Percentiles rank a stretch among this genome's conserved stretches.
Conservation (phyloP, 805 yeast species). For the Hanseniaspora guilliermondii region DNA sequence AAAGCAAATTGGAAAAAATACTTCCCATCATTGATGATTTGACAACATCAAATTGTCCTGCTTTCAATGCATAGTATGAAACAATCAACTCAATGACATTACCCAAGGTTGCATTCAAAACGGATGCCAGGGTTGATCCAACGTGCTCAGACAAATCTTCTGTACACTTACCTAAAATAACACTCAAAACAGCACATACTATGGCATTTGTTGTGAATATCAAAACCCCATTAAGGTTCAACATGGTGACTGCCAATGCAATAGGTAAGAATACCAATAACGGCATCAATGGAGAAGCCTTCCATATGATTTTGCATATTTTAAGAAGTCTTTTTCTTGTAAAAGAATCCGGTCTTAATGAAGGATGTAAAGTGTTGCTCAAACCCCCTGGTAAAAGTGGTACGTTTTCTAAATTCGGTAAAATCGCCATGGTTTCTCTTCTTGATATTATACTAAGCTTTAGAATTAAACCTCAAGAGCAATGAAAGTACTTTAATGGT, state of each 20-base stretch:
- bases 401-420: neutral
- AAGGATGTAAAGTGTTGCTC: slow-evolving; percentile 12
- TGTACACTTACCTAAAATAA: slow-evolving; percentile 80
- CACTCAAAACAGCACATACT: slow-evolving; percentile 51
- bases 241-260: slow-evolving; percentile 47
- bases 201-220: slow-evolving; percentile 85
- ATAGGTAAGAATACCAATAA: slow-evolving; percentile 77
- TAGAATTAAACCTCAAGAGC: too few relatives aligned
- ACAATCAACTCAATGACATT: slow-evolving; percentile 96
- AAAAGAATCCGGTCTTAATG: slow-evolving; percentile 5
- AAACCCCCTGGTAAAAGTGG: slow-evolving; percentile 11
- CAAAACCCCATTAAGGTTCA: slow-evolving; percentile 56
- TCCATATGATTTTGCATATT: slow-evolving; percentile 26
- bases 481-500: neutral
- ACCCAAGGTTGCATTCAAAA: slow-evolving; percentile 92
- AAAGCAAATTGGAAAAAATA: slow-evolving; percentile 70
- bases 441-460: neutral
- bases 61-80: slow-evolving; percentile 72
- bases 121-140: slow-evolving; percentile 87
- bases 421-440: neutral
- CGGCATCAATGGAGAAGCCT: slow-evolving; percentile 62
- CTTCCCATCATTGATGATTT: slow-evolving; percentile 97
- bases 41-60: slow-evolving; percentile 82
- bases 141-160: slow-evolving; percentile 80
- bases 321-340: slow-evolving; percentile 18